phyloP scores from a whole-genome alignment of 371 early-diverging fungal genomes.

The Rozella allomycis region DNA sequence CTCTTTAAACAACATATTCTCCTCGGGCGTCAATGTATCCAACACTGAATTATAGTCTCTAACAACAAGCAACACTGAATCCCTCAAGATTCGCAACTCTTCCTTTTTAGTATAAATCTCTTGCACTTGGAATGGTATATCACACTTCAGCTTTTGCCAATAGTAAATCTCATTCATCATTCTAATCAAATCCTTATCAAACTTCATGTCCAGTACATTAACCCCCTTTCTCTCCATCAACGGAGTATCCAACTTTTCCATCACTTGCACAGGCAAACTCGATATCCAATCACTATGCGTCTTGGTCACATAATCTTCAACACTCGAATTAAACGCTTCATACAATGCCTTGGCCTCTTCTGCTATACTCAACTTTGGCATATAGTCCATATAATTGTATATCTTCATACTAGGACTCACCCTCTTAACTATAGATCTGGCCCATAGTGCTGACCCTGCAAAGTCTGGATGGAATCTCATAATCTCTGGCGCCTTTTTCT shows the following conservation, averaged over 20 bases:
- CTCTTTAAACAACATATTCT: slow-evolving; percentile 23
- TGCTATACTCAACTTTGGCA: slow-evolving; percentile 13
- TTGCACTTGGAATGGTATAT: slow-evolving; percentile 29
- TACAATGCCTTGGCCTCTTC: slow-evolving; percentile 22
- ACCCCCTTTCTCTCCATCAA: slow-evolving; percentile 14
- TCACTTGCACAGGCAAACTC: slow-evolving; percentile 4
- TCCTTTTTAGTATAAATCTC: slow-evolving; percentile 27
- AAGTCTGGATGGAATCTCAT: slow-evolving; percentile 24
- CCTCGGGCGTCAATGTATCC: slow-evolving; percentile 20
- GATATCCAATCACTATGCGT: slow-evolving; percentile 22
- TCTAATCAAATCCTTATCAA: slow-evolving; percentile 19
- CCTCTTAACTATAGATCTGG: slow-evolving; percentile 15
- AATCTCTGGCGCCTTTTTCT: slow-evolving; percentile 23
- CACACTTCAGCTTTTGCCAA: slow-evolving; percentile 30
- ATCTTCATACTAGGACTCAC: slow-evolving; percentile 13
- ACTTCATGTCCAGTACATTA: slow-evolving; percentile 21
- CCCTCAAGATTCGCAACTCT: slow-evolving; percentile 28
- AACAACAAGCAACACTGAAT: slow-evolving; percentile 27
- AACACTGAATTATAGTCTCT: slow-evolving; percentile 31
- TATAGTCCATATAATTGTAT: slow-evolving; percentile 15
- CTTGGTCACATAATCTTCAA: slow-evolving; percentile 26
- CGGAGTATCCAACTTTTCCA: slow-evolving; percentile 13
- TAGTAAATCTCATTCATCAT: slow-evolving; percentile 23
- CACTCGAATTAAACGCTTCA: slow-evolving; percentile 13
- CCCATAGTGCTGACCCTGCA: slow-evolving; percentile 33